Conservation (phyloP, 176 grass and related monocot genomes). For the Calamus simplicifolius region DNA sequence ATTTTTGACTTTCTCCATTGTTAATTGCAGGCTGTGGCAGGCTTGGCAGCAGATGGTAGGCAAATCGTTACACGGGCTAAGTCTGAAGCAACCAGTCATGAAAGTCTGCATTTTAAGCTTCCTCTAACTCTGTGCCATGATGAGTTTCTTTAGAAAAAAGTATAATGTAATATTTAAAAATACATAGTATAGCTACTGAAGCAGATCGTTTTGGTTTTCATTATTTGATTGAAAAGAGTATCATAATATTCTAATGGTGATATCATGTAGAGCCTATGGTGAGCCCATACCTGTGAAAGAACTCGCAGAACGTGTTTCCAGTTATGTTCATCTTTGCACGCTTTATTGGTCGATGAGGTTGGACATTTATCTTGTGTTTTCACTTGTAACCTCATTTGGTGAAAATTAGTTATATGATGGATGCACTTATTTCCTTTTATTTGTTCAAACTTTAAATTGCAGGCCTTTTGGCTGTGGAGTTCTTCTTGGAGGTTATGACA, state of each 20-base stretch:
- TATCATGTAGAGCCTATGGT: conserved; percentile 44
- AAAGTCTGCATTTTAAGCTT: conserved; percentile 33
- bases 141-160: no score
- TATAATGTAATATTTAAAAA: no score
- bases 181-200: no score
- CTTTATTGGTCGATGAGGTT: conserved; percentile 96
- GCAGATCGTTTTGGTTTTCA: no score
- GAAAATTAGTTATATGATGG: no score
- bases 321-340: conserved; percentile 81
- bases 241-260: no score
- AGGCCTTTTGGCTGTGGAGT: conserved; percentile 74
- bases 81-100: conserved; percentile 69
- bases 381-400: not conserved
- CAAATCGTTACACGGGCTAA: conserved; percentile 72
- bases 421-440: not conserved
- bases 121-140: no score
- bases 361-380: not conserved
- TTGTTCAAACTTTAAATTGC: not conserved
- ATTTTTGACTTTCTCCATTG: conserved; percentile 1
- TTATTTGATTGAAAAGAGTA: no score
- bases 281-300: conserved; percentile 84
- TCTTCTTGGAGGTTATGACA: conserved; percentile 97
- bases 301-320: conserved; percentile 71
- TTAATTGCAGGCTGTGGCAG: conserved; percentile 53
- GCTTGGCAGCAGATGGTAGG: conserved; percentile 80